Evolutionary conservation across 305 asterid species (phyloP).

Genomic region (Striga hermonthica): DNA sequence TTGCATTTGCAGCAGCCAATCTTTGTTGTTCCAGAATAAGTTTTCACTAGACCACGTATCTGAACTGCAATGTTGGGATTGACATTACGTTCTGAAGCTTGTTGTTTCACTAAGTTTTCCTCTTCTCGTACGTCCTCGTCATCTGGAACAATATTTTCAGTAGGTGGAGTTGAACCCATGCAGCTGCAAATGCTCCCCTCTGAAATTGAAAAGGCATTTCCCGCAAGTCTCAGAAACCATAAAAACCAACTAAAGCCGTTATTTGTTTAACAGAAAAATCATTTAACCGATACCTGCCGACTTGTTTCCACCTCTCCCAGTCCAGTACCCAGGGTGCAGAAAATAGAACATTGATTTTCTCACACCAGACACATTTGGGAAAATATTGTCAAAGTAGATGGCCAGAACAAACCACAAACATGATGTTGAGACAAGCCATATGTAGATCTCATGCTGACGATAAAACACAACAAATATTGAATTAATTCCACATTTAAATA

Average conservation of each 20-base stretch:
- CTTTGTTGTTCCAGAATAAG: slow-evolving; percentile 61
- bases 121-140: slow-evolving; percentile 91
- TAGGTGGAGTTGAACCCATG: slow-evolving; percentile 44
- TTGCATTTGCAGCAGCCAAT: slow-evolving; percentile 74
- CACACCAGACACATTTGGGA: slow-evolving; percentile 78
- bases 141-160: slow-evolving; percentile 54
- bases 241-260: slow-evolving; percentile 6
- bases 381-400: slow-evolving; percentile 78
- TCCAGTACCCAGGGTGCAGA: slow-evolving; percentile 83
- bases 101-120: slow-evolving; percentile 69
- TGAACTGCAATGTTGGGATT: slow-evolving; percentile 68
- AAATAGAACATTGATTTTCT: slow-evolving; percentile 71
- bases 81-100: slow-evolving; percentile 46
- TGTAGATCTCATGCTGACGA: slow-evolving; percentile 59
- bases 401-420: slow-evolving; percentile 75
- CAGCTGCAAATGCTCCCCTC: slow-evolving; percentile 75
- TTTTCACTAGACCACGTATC: slow-evolving; percentile 78
- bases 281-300: slow-evolving; percentile 50
- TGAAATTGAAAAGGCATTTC: slow-evolving; percentile 33
- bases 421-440: slow-evolving; percentile 60
- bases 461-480: slow-evolving; percentile 25
- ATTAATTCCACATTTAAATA: too few species aligned
- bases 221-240: slow-evolving; percentile 23
- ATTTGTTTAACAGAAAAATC: slow-evolving; percentile 25
- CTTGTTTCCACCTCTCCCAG: slow-evolving; percentile 80